Evolutionary conservation across 352 stramenopile species (phyloP).

Genomic region (Phytophthora hybrid): DNA sequence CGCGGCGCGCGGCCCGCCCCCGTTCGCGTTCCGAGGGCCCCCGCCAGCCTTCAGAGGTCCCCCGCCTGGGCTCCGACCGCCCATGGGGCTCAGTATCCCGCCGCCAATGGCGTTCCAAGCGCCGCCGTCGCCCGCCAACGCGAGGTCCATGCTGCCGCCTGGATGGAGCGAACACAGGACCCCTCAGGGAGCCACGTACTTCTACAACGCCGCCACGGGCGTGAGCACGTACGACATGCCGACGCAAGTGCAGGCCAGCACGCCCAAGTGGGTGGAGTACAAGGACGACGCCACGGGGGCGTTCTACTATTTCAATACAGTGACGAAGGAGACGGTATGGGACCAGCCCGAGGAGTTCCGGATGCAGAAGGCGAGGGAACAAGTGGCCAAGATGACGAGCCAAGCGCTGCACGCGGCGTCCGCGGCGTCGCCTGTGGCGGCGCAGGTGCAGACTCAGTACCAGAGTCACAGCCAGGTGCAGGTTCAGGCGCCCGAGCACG

Average conservation of each 20-base stretch:
- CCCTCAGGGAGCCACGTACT: slow-evolving; percentile 65
- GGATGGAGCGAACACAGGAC: slow-evolving; percentile 74
- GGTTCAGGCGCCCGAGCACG: background rate
- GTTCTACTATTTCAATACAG: slow-evolving; percentile 85
- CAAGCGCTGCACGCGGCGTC: slow-evolving; percentile 21
- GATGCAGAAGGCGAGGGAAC: slow-evolving; percentile 74
- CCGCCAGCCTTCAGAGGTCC: slow-evolving; percentile 29
- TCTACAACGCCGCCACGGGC: slow-evolving; percentile 63
- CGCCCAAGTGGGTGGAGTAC: slow-evolving; percentile 76
- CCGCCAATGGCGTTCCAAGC: slow-evolving; percentile 35
- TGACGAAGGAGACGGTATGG: slow-evolving; percentile 83
- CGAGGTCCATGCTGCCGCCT: slow-evolving; percentile 36
- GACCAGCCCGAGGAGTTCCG: slow-evolving; percentile 81
- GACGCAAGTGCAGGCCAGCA: background rate
- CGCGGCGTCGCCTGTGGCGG: slow-evolving; percentile 15
- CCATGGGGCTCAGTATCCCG: slow-evolving; percentile 27
- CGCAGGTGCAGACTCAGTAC: background rate
- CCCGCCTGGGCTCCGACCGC: slow-evolving; percentile 38
- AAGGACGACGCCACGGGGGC: slow-evolving; percentile 74
- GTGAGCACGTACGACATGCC: slow-evolving; percentile 73
- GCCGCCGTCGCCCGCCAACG: slow-evolving; percentile 25
- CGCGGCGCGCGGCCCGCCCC: slow-evolving; percentile 25
- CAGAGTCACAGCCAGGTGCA: no score
- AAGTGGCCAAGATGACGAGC: slow-evolving; percentile 75
- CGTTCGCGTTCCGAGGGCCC: slow-evolving; percentile 35